Percentiles rank a stretch among this genome's conserved stretches.
These are phyloP conservation scores for Aciculosporium take DNA, from an alignment of 2,329 filamentous ascomycete genomes.

Conservation along the genomic window DNA sequence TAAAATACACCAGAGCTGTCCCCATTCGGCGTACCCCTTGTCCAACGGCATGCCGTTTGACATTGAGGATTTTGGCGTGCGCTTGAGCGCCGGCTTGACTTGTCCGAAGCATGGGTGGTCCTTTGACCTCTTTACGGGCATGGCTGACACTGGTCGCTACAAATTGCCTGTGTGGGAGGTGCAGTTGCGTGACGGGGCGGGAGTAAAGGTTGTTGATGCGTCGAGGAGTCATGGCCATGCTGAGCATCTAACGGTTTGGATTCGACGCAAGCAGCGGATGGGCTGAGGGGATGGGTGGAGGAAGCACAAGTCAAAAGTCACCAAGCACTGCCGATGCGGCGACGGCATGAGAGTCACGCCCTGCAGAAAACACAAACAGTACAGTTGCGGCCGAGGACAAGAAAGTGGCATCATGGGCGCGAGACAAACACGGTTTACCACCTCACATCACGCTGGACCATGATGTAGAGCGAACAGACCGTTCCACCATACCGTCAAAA, in stretches of 20 bases:
- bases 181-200: slow-evolving; percentile 27
- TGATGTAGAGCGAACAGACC: too few relatives aligned
- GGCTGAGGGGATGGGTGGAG: slow-evolving; percentile 8
- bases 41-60: slow-evolving; percentile 50
- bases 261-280: slow-evolving; percentile 27
- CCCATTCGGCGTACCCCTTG: slow-evolving; percentile 52
- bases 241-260: slow-evolving; percentile 25
- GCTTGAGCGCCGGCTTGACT: slow-evolving; percentile 45
- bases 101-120: slow-evolving; percentile 61
- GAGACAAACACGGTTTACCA: not conserved
- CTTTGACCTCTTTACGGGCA: slow-evolving; percentile 52
- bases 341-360: too few relatives aligned
- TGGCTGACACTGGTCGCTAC: slow-evolving; percentile 47
- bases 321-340: not conserved
- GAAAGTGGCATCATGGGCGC: not conserved
- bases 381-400: not conserved
- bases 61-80: slow-evolving; percentile 57
- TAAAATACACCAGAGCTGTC: too few relatives aligned
- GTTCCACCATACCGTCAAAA: too few relatives aligned
- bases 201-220: slow-evolving; percentile 5
- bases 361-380: too few relatives aligned
- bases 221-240: not conserved
- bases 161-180: slow-evolving; percentile 50
- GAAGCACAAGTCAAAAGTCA: not conserved
- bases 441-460: not conserved